Base-by-base conservation (phyloP, 1,284 basidiomycete species). In the Ustilago esculenta region DNA sequence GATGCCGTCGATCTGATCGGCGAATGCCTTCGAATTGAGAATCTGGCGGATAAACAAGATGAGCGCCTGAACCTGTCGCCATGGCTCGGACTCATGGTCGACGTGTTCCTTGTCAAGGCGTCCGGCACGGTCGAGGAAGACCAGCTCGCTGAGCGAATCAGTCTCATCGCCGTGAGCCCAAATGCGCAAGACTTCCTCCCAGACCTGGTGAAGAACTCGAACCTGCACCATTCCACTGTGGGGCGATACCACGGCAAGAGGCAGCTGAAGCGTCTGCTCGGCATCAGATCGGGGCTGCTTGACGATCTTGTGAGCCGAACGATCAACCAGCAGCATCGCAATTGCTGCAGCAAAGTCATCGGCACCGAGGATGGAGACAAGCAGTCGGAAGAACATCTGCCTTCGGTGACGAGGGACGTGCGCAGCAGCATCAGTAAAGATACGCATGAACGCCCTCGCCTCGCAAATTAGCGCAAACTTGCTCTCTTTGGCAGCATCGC, bases 351-450 rank as follows among this genome's bases (percentile, higher is more conserved):
- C 84, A 85, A 94, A 98, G 44, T 93, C 89, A 10, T 86, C 84
- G 2, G 90, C 84, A 9, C 92, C 93, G 11, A 98, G 86, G 2
- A 91, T 90, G 58, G 92, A 89, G 30, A 92, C 87, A n/a, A 99
- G 86, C 78, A 95, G 92, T 3, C 88, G 86, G 83, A 96, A 98
- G 84, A 99, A 92, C 89, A 88, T 89, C 59, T 88, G 89, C 33
- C 92, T 88, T 25, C 93, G 88, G 82, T 95, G 92, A 4, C 91
- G 87, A 18, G 92, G 92, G 58, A 95, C 88, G 73, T 94, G 92
- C 61, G 88, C 88, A 1, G 90, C 87, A 0, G 93, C 93, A 80
- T 93, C 92, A 0, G 91, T 91, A 81, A 95, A 94, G 29, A 93
- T 88, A n/a, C 87, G 88, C 33, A 95, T 81, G 80, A 94, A 92